Evolutionary conservation across 1,139 yeast genomes (phyloP), one percentile per base, ranked within the genome.

Genomic region (Nakaseomyces kungkrabaensis): DNA sequence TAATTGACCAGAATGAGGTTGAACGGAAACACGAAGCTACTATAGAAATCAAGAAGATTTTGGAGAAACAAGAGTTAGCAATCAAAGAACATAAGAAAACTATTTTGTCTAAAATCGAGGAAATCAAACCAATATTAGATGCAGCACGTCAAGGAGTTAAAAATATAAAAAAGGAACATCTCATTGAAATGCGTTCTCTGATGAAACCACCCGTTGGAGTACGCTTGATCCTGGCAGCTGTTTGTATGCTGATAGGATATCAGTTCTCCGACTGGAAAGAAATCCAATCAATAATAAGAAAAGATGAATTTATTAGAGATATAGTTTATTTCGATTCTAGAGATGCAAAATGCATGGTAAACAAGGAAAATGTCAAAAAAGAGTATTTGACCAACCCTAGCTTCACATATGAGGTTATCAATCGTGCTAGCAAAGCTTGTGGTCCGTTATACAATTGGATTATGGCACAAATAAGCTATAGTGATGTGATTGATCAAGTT

Each of bases 391-490:
- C 82, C 0, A 69, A 82, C 50, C 76, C 82, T 0, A 85, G 79
- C 49, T 90, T 77, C 61, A 87, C 77, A 45, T 85, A 71, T 59
- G 92, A 84, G 49, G 69, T 84, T 0, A 96, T 87, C 0, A 80
- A 86, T 60, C 73, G 97, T 48, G 97, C 97, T 3, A 85, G 95
- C 68, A 88, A 86, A 61, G 97, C 97, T 0, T 89, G 97, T 71
- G 97, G 97, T 0, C 98, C 98, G 0, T 70, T 92, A 46, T 65
- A 86, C 31, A 83, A 82, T 55, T 92, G 98, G 98, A 94, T 89
- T 0, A 74, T 76, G 52, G 97, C 97, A 0, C 97, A 92, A 56
- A 73, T 89, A 26, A 71, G 74, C 5, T 90, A 84, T 60, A 78
- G 94, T 0, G 64, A 77, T 3, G 84, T 88, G 37, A 68, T 88